These are phyloP conservation scores for Pythium diclinum DNA, from an alignment of 352 stramenopile genomes.

Conservation along the genomic window DNA sequence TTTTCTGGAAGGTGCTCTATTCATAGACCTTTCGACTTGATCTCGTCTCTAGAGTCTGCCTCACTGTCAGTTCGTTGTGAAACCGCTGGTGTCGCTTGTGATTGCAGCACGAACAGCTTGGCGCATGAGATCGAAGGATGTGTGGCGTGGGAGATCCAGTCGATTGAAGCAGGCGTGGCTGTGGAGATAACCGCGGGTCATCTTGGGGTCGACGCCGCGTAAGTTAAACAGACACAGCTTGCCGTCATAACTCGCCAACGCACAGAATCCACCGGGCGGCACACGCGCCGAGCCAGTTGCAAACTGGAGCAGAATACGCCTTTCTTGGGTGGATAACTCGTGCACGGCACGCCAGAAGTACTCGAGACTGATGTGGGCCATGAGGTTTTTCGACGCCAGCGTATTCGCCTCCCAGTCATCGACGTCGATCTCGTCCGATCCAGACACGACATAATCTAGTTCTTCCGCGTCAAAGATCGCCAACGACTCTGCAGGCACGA, in stretches of 20 bases:
- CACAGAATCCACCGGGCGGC: slow-evolving; percentile 29
- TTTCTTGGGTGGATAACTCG: slow-evolving; percentile 25
- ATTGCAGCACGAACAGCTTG: too few relatives aligned
- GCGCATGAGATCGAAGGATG: neutral
- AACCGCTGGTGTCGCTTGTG: too few relatives aligned
- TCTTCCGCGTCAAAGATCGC: slow-evolving; percentile 93
- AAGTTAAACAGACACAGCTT: slow-evolving; percentile 26
- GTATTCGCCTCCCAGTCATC: slow-evolving; percentile 89
- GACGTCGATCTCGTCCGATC: slow-evolving; percentile 87
- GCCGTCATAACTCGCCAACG: slow-evolving; percentile 27
- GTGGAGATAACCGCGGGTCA: slow-evolving; percentile 12
- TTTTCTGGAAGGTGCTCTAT: too few relatives aligned
- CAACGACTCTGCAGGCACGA: slow-evolving; percentile 85
- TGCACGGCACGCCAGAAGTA: slow-evolving; percentile 49
- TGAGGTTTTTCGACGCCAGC: neutral
- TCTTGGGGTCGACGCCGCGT: neutral
- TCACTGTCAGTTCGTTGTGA: too few relatives aligned
- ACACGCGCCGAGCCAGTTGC: slow-evolving; percentile 37
- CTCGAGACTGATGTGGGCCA: neutral
- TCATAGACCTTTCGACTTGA: too few relatives aligned
- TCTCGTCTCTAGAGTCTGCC: too few relatives aligned
- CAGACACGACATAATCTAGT: slow-evolving; percentile 90
- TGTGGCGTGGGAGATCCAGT: slow-evolving; percentile 87
- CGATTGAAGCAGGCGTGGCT: slow-evolving; percentile 52
- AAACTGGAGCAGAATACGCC: slow-evolving; percentile 35